Conservation (phyloP, 108 stramenopile genomes). For the Nitzschia sp. region DNA sequence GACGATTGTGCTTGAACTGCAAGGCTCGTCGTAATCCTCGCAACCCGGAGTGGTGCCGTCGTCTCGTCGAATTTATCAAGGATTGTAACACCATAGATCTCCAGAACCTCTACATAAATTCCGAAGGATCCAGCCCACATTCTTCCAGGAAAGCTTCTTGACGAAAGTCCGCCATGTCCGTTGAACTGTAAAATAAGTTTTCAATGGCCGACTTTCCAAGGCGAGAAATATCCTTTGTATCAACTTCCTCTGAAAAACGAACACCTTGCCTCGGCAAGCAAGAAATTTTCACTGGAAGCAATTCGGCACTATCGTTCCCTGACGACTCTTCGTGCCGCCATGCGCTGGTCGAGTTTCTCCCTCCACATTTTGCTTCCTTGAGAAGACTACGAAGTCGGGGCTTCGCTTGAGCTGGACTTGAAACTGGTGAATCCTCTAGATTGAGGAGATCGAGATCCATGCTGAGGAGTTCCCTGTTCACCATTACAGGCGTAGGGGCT, state of each 20-base stretch:
- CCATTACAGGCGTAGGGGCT: too few species aligned
- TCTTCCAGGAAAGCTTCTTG: constrained; percentile 27
- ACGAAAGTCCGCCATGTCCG: constrained; percentile 26
- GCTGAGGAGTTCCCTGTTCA: too few species aligned
- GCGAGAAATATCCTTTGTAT: not conserved
- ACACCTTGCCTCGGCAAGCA: not conserved
- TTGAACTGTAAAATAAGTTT: constrained; percentile 15
- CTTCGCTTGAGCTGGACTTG: too few species aligned
- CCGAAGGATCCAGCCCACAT: constrained; percentile 17
- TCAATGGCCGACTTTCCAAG: constrained; percentile 13
- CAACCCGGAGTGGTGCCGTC: too few species aligned
- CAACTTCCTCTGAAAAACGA: not conserved
- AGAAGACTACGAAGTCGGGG: not conserved
- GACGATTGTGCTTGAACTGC: too few species aligned
- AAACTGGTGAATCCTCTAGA: too few species aligned
- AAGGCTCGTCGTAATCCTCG: too few species aligned
- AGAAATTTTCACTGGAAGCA: not conserved
- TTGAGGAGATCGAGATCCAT: too few species aligned
- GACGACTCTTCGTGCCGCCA: not conserved
- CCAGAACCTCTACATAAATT: constrained; percentile 6
- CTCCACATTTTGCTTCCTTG: not conserved
- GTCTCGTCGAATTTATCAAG: too few species aligned
- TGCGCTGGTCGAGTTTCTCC: not conserved
- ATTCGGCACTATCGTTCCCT: not conserved
- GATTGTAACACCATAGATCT: too few species aligned